Base-by-base conservation (phyloP, 2,329 filamentous ascomycete genomes). In the Calonectria naviculata region DNA sequence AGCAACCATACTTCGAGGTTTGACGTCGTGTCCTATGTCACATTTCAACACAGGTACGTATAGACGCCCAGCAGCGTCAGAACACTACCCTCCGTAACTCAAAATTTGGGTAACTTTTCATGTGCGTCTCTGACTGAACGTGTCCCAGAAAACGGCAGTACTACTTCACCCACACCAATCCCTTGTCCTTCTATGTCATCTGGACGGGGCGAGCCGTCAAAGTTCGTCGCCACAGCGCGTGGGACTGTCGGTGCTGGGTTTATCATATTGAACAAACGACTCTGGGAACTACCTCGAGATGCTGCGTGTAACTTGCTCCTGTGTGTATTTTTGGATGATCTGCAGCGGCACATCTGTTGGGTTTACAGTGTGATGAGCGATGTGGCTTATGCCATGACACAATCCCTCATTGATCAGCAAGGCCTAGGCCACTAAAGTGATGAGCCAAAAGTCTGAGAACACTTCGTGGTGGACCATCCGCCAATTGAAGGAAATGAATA, bases 331-430 rank as follows among this genome's bases (percentile, higher is more conserved):
- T 91, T 95, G 93, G 93, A 92, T 92, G 34, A 93, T 93, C 90
- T 91, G 88, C 92, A 94, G 34, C 92, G 92, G 93, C 92, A 95
- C 93, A 95, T 95, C 92, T 93, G 86, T 82, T 75, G 88, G 31
- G 91, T 95, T 93, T 94, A 93, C 88, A 95, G 93, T 95, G 92
- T 93, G 94, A 95, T 95, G 94, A 92, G 93, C 92, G 89, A 93
- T 93, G 90, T 95, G 73, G 80, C 62, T 31, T 41, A 5, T 65
- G 70, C 65, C 62, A 71, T 72, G 86, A 93, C 93, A 94, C 92
- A 91, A 94, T 94, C 92, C 91, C 92, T 94, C 94, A 91, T 94
- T 89, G 93, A 91, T 92, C 91, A 88, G 89, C 68, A 90, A 89
- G 91, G 91, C 89, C 88, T 91, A 89, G 89, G 90, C 73, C 78